A percentile compares a stretch with the other conserved stretches of the same genome.
These are phyloP conservation scores for Blastosporella zonata DNA, from an alignment of 1,284 basidiomycete genomes.

Conservation along the genomic window DNA sequence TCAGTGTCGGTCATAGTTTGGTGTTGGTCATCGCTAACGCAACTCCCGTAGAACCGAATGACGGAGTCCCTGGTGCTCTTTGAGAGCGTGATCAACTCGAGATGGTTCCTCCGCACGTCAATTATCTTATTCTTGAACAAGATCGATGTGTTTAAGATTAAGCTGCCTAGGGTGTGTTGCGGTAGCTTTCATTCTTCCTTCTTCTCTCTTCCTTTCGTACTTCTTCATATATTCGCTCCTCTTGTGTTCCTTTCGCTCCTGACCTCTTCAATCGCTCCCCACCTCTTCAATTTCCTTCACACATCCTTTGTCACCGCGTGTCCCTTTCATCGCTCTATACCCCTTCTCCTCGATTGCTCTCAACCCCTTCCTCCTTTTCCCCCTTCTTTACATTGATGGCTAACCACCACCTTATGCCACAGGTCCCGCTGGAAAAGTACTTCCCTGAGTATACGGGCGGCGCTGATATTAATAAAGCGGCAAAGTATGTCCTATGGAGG, in stretches of 20 bases:
- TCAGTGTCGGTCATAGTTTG: not conserved
- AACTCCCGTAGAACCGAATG: slow-evolving; percentile 1
- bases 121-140: slow-evolving; percentile 95
- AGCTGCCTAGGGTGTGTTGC: slow-evolving; percentile 76
- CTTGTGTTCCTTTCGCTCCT: too few species aligned
- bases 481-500: not conserved
- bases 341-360: too few species aligned
- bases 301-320: too few species aligned
- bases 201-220: not conserved
- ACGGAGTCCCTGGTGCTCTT: slow-evolving; percentile 51
- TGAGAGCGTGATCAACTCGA: slow-evolving; percentile 94
- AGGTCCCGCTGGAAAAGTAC: slow-evolving; percentile 90
- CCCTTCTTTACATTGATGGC: slow-evolving; percentile 95
- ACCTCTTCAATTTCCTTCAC: too few species aligned
- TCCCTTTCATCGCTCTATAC: too few species aligned
- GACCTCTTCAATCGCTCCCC: not conserved
- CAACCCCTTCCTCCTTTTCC: too few species aligned
- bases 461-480: not conserved
- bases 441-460: slow-evolving; percentile 26
- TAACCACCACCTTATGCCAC: not conserved
- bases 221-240: too few species aligned
- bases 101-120: slow-evolving; percentile 92
- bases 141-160: slow-evolving; percentile 93
- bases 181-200: not conserved
- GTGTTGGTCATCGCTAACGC: not conserved